phyloP scores from a whole-genome alignment of 371 early-diverging fungal genomes.

The Apophysomyces variabilis region DNA sequence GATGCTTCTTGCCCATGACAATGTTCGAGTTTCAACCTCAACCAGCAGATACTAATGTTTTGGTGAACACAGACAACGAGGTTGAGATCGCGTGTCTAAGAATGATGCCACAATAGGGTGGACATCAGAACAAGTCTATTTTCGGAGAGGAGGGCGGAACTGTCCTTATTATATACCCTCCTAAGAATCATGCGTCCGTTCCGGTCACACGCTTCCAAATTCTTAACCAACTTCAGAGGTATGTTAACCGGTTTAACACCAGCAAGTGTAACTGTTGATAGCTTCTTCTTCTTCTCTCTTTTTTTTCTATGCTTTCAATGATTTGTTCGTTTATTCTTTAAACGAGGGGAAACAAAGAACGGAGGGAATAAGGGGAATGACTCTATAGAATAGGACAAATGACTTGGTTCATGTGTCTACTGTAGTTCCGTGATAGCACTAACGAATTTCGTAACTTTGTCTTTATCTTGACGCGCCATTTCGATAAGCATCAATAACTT shows the following conservation, averaged over 20 bases:
- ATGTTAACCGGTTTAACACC: background rate
- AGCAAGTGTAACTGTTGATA: background rate
- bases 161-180: background rate
- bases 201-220: conserved; percentile 1
- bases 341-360: background rate
- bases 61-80: background rate
- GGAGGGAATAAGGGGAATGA: background rate
- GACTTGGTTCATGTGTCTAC: conserved; percentile 1
- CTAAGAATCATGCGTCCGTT: conserved; percentile 7
- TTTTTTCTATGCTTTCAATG: background rate
- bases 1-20: conserved; percentile 19
- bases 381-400: background rate
- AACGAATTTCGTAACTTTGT: conserved; percentile 67
- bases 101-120: background rate
- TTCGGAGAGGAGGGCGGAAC: background rate
- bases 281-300: background rate
- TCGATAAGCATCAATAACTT: conserved; percentile 88
- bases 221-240: background rate
- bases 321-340: background rate
- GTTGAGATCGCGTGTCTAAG: background rate
- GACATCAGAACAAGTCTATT: background rate
- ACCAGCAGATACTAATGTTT: background rate
- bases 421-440: conserved; percentile 47
- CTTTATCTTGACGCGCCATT: conserved; percentile 85
- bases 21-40: background rate